Evolutionary conservation across 805 yeast genomes (phyloP), one percentile per base, ranked within the genome.

Genomic region (Zygosaccharomyces rouxii): DNA sequence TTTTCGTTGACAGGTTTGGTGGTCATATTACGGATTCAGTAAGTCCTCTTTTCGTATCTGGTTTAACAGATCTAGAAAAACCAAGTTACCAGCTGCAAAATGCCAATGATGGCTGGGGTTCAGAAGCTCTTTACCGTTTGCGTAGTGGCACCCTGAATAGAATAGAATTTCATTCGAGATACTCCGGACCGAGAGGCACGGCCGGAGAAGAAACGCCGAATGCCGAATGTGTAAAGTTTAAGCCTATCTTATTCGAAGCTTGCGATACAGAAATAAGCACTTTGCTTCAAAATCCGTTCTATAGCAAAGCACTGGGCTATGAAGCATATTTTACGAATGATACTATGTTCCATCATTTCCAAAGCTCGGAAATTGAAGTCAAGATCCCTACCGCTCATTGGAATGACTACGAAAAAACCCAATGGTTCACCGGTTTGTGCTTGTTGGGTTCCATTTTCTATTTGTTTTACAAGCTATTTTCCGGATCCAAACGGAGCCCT

Each of bases 41-140:
- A 33, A 16, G 60, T n/a, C 65, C 78, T 13, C 30, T 74, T 1
- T 69, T 67, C 2, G 60, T 73, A 0, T 76, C 76, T 74, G 84
- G 84, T 3, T 79, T 77, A 45, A 66, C 72, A n/a, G 82, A 81
- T 56, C 63, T 80, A 21, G 86, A 80, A 54, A 71, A 72, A 29
- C 86, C 86, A 4, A 73, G 67, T 29, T 81, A 80, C 72, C 55
- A 55, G 38, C 35, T 64, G 10, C 35, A 33, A 7, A 49, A 55
- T 7, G 64, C 66, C 25, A 68, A 69, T 6, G 26, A 41, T 23
- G 44, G 55, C 7, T 75, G 75, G 73, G 83, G 83, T 1, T 72
- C 80, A 3, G 68, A 71, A 38, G 71, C 72, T 18, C 56, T 80
- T 18, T 66, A 78, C 28, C 66, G 64, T 40, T 49, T 75, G 42